These are phyloP conservation scores for Lentinula guzmanii DNA, from an alignment of 768 basidiomycete genomes.

Conservation along the genomic window DNA sequence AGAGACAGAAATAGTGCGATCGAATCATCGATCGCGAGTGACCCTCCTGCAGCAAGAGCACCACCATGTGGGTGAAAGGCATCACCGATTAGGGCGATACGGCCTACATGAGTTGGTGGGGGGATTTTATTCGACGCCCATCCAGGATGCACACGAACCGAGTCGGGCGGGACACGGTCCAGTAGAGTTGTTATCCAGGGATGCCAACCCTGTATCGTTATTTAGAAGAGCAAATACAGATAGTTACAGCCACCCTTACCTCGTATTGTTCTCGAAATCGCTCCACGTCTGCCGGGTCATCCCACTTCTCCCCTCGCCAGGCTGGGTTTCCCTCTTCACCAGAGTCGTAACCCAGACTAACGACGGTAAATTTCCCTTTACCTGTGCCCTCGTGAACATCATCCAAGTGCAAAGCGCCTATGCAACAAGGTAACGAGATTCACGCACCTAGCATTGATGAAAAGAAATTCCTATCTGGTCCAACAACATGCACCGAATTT, in stretches of 20 bases:
- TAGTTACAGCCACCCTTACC: neutral
- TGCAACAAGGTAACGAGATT: too few species aligned
- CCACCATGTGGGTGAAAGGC: constrained; percentile 3
- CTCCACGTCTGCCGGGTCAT: neutral
- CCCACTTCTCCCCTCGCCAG: neutral
- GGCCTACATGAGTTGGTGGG: neutral
- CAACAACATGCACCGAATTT: constrained; percentile 1
- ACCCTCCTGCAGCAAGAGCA: neutral
- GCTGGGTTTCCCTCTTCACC: neutral
- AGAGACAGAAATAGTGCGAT: neutral
- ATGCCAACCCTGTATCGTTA: neutral
- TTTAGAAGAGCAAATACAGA: too few species aligned
- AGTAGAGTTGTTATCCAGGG: neutral
- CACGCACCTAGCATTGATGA: neutral
- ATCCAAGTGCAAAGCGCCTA: too few species aligned
- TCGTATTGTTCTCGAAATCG: neutral
- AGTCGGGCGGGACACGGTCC: neutral
- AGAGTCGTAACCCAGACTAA: neutral
- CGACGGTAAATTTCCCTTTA: neutral
- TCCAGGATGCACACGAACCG: neutral
- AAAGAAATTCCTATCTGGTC: constrained; percentile 2
- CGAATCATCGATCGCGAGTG: neutral
- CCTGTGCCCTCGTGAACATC: neutral
- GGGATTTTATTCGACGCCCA: neutral
- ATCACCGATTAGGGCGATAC: neutral